Conservation (phyloP, 2,329 filamentous ascomycete genomes). For the Raffaelea albimanens region DNA sequence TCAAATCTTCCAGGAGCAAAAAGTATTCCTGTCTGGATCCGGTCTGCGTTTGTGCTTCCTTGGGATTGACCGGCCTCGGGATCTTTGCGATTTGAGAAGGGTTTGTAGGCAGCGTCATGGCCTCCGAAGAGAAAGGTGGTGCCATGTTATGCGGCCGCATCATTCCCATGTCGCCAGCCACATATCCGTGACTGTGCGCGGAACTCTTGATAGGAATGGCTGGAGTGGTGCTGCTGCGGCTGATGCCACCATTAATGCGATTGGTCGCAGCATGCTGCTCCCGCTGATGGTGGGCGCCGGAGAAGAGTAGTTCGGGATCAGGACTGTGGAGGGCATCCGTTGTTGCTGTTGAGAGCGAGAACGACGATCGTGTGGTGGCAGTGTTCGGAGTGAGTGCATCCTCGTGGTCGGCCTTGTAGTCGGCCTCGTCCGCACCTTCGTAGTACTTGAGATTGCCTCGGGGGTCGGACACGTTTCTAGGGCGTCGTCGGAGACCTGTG, state of each 20-base stretch:
- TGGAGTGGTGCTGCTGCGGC: conserved; percentile 10
- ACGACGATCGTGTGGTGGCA: conserved; percentile 11
- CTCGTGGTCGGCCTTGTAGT: conserved; percentile 63
- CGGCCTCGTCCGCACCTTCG: conserved; percentile 79
- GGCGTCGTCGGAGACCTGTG: conserved; percentile 67
- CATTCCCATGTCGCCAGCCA: too few species aligned
- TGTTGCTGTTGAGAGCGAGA: conserved; percentile 1
- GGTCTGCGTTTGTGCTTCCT: conserved; percentile 59
- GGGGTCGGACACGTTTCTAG: conserved; percentile 59
- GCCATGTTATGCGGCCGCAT: too few species aligned
- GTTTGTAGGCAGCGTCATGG: too few species aligned
- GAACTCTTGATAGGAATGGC: conserved; percentile 10
- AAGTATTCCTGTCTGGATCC: conserved; percentile 79
- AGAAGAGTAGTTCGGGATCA: not conserved
- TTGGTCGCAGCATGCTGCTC: too few species aligned
- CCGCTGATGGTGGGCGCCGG: not conserved
- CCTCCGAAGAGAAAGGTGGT: too few species aligned
- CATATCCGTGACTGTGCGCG: not conserved
- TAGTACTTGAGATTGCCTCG: conserved; percentile 81
- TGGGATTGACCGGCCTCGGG: conserved; percentile 61
- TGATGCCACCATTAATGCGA: not conserved
- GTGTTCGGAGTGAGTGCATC: conserved; percentile 11
- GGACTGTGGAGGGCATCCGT: not conserved
- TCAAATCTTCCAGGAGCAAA: conserved; percentile 85
- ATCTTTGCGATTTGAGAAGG: conserved; percentile 30